phyloP scores from a whole-genome alignment of 2,329 filamentous ascomycete genomes.

The Venturia pyrina region DNA sequence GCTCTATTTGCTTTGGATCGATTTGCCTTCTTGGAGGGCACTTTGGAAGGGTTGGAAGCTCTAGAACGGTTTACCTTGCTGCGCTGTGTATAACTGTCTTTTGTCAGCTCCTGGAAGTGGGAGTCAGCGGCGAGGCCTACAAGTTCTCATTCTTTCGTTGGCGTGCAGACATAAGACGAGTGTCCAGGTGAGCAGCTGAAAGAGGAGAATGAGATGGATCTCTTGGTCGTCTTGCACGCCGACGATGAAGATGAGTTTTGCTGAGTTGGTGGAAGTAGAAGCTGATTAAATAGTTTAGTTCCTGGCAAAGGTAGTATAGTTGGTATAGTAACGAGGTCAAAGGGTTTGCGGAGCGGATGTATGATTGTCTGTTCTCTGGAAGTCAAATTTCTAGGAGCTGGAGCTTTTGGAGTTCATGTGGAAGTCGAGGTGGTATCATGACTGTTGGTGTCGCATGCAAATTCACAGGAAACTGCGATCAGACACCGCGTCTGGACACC shows the following conservation, averaged over 20 bases:
- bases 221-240: background rate
- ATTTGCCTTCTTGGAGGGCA: conserved; percentile 2
- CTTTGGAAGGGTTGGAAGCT: background rate
- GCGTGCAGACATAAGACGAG: background rate
- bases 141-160: background rate
- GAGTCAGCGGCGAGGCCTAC: background rate
- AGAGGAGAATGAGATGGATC: background rate
- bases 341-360: background rate
- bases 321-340: background rate
- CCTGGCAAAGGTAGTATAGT: background rate
- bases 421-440: background rate
- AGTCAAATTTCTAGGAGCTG: background rate
- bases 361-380: background rate
- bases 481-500: background rate
- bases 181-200: background rate
- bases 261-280: background rate
- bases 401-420: background rate
- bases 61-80: background rate
- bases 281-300: background rate
- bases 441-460: background rate
- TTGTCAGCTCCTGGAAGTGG: background rate
- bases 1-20: background rate
- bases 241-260: background rate
- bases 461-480: background rate
- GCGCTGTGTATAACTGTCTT: background rate